Evolutionary conservation across 257 asterid species (phyloP).

Genomic region (Hygrophila difformis): DNA sequence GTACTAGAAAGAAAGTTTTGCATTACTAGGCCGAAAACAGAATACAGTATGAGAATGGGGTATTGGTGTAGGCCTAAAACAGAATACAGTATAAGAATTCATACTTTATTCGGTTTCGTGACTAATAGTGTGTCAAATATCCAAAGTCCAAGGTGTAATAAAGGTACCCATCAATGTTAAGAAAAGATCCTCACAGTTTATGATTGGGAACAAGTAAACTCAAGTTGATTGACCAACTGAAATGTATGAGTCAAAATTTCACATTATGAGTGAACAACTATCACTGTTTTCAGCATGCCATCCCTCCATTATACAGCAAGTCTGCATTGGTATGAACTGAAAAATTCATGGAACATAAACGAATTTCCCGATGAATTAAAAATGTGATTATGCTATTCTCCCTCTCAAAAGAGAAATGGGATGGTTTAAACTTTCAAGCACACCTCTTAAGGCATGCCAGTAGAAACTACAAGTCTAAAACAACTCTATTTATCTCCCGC

Average conservation of each 20-base stretch:
- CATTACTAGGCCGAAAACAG: too few species aligned
- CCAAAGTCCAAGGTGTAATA: too few species aligned
- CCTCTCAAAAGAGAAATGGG: background rate
- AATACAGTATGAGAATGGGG: too few species aligned
- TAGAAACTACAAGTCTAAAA: too few species aligned
- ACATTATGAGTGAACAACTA: background rate
- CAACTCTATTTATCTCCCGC: constrained; percentile 13
- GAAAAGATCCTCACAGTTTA: background rate
- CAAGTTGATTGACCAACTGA: constrained; percentile 1
- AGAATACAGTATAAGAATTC: too few species aligned
- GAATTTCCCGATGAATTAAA: background rate
- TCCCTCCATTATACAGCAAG: background rate
- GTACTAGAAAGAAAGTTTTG: too few species aligned
- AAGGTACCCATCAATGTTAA: too few species aligned
- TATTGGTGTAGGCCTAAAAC: too few species aligned
- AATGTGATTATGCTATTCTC: background rate
- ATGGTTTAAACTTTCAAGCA: too few species aligned
- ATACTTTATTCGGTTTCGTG: too few species aligned
- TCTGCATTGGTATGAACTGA: background rate
- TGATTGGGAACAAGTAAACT: background rate
- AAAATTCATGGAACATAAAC: background rate
- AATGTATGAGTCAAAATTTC: constrained; percentile 8
- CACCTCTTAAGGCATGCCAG: too few species aligned
- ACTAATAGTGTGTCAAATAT: too few species aligned
- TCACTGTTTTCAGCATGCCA: background rate